These are phyloP conservation scores for Panicum virgatum DNA, from an alignment of 202 grass and related monocot genomes.

Conservation along the genomic window DNA sequence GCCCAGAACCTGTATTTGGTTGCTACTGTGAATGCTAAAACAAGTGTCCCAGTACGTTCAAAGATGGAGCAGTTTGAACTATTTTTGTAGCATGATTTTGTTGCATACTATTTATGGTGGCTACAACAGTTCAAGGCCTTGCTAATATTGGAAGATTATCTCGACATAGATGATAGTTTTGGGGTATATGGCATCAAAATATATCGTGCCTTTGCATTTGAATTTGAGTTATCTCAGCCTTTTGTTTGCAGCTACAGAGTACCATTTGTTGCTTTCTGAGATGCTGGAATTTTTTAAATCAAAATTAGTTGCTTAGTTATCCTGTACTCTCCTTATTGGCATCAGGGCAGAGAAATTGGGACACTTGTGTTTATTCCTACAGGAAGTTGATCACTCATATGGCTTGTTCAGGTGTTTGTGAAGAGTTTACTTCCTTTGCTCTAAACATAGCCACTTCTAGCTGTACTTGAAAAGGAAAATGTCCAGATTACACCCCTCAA, in stretches of 20 bases:
- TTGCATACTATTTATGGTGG: not conserved
- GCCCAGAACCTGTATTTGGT: not conserved
- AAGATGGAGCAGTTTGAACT: not conserved
- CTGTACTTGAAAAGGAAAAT: no score
- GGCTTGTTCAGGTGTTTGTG: not conserved
- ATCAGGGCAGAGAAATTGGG: not conserved
- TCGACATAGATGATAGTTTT: not conserved
- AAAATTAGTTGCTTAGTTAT: not conserved
- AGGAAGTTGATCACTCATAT: not conserved
- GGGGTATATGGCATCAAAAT: not conserved
- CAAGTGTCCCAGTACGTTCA: not conserved
- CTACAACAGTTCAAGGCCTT: not conserved
- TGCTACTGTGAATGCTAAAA: not conserved
- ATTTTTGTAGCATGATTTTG: not conserved
- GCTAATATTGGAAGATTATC: not conserved
- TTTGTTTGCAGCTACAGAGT: not conserved
- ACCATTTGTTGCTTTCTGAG: not conserved
- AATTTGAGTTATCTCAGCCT: not conserved
- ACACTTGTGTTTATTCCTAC: not conserved
- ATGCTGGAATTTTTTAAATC: constrained; percentile 3
- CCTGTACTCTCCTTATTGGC: not conserved
- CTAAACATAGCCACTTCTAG: not conserved
- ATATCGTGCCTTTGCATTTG: not conserved
- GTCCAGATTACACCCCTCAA: no score
- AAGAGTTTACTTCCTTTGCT: not conserved